Base-by-base conservation (phyloP, 1,284 basidiomycete species). In the Mycena sp. region DNA sequence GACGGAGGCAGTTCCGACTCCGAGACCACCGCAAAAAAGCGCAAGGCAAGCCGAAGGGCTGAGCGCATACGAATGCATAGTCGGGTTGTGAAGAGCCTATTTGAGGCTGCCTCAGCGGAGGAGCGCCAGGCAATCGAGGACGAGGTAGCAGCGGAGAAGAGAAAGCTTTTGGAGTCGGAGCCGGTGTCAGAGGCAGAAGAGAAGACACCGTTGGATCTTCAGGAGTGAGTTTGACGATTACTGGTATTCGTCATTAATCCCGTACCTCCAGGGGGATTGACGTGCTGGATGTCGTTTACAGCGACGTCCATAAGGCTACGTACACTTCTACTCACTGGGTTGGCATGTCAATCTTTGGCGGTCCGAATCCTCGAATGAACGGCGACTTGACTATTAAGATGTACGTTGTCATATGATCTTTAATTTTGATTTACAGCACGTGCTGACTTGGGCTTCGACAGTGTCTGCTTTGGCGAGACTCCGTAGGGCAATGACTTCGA, bases 401-500 rank as follows among this genome's bases (percentile, higher is more conserved):
- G 65, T 66, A 38, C n/a, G 65, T 30, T 4, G 3, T 59, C 30
- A 30, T 30, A 16, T 44, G 11, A 34, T 41, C 34, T 52, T 20
- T 55, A 10, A 18, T 34, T 10, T 55, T 55, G 54, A 50, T 66
- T 16, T 38, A 25, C 30, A 16, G 14, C 41, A 44, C 41, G 41
- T 44, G 18, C 16, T 7, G 4, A 4, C 18, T 38, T 16, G 8
- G 38, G 14, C 54, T 22, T 30, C 30, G 8, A 22, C 55, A 67
- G 57, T 11, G 20, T 62, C 37, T 52, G 46, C 25, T 61, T 41
- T 55, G 66, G 66, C 20, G 16, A 39, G 7, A 54, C 66, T 10
- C 46, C 59, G 2, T 38, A 46, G 20, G 66, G 66, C 59, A 39
- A 67, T 22, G 50, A 61, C 59, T 67, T 67, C 59, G 48, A 62